Evolutionary conservation across 257 asterid genomes (phyloP).

Genomic region (Ligustrum vulgare): DNA sequence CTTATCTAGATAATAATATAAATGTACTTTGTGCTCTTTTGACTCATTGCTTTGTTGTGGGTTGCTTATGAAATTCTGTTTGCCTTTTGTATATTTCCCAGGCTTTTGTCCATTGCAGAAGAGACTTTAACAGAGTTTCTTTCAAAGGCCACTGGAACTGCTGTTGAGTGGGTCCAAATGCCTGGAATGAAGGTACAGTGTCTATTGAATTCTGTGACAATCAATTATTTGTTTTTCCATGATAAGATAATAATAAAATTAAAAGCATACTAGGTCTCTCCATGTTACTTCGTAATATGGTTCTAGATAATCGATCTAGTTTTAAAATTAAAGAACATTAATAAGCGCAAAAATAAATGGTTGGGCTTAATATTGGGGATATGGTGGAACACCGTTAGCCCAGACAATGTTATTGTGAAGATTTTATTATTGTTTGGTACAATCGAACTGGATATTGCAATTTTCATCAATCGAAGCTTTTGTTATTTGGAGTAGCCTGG

Average conservation of each 20-base stretch:
- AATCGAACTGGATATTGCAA: slow-evolving; percentile 6
- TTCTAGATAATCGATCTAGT: neutral
- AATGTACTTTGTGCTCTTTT: slow-evolving; percentile 37
- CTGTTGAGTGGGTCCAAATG: slow-evolving; percentile 99
- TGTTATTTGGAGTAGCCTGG: slow-evolving; percentile 69
- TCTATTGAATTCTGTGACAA: slow-evolving; percentile 21
- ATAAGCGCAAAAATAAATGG: neutral
- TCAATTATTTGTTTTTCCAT: slow-evolving; percentile 20
- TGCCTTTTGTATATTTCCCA: slow-evolving; percentile 44
- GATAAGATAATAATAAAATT: neutral
- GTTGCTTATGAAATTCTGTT: slow-evolving; percentile 32
- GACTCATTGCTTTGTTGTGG: slow-evolving; percentile 32
- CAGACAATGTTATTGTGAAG: neutral
- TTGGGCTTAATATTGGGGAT: neutral
- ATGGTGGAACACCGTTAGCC: slow-evolving; percentile 1
- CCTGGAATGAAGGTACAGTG: slow-evolving; percentile 93
- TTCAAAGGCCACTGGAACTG: slow-evolving; percentile 96
- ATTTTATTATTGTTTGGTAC: neutral
- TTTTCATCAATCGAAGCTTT: slow-evolving; percentile 11
- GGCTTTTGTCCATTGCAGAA: slow-evolving; percentile 96
- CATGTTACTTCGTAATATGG: neutral
- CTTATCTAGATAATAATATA: slow-evolving; percentile 39
- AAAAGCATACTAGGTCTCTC: neutral
- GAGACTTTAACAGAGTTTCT: slow-evolving; percentile 95
- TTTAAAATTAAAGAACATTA: neutral